Conservation (phyloP, 2,329 filamentous ascomycete species). For the Cladosporium sp. region DNA sequence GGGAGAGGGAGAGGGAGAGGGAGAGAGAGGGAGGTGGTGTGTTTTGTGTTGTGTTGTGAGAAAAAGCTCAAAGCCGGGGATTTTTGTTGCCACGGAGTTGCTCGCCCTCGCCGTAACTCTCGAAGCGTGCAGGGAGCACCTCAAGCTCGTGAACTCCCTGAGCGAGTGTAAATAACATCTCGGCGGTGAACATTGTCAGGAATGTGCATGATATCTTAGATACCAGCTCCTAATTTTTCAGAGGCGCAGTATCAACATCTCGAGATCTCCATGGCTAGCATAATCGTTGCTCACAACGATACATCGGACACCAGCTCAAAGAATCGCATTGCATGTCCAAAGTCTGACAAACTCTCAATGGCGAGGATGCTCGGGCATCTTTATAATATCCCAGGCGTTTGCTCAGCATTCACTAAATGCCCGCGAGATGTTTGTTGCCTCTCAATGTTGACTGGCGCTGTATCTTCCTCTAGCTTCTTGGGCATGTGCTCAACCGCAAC, state of each 20-base stretch:
- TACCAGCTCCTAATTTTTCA: not conserved
- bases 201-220: not conserved
- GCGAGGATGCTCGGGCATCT: not conserved
- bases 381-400: not conserved
- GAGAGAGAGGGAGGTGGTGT: too few species aligned
- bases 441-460: not conserved
- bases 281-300: not conserved
- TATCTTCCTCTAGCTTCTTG: not conserved
- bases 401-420: not conserved
- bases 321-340: not conserved
- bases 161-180: not conserved
- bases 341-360: not conserved
- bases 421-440: not conserved
- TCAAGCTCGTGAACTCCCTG: not conserved
- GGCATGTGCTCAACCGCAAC: not conserved
- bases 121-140: not conserved
- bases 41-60: not conserved
- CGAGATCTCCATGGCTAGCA: not conserved
- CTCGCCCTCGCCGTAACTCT: not conserved
- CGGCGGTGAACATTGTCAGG: not conserved
- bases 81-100: not conserved
- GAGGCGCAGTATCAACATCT: not conserved
- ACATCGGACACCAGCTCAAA: not conserved
- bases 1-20: too few species aligned
- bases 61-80: not conserved